Conservation (phyloP, 202 grass and related monocot species). For the Panicum hallii region DNA sequence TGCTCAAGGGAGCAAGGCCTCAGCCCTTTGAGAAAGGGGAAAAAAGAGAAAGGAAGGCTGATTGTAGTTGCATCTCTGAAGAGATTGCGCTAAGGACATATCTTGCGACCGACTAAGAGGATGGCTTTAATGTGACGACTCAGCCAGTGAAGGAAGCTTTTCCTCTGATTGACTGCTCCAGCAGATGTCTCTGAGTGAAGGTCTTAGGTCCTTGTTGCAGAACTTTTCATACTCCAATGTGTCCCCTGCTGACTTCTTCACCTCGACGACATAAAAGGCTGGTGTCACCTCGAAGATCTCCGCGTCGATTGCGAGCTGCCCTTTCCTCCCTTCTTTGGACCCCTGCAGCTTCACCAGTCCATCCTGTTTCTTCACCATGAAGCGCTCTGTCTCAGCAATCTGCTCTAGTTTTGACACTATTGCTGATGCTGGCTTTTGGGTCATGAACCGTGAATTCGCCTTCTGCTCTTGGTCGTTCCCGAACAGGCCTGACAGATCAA, state of each 20-base stretch:
- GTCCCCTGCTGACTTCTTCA: constrained; percentile 83
- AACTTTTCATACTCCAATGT: constrained; percentile 85
- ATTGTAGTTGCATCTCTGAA: constrained; percentile 30
- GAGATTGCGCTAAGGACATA: constrained; percentile 41
- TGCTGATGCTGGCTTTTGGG: constrained; percentile 63
- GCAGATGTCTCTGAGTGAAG: constrained; percentile 78
- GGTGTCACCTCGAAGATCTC: constrained; percentile 89
- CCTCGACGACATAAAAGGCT: constrained; percentile 70
- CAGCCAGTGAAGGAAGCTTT: constrained; percentile 44
- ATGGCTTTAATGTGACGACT: constrained; percentile 39
- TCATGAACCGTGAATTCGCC: constrained; percentile 65
- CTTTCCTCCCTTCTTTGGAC: constrained; percentile 79
- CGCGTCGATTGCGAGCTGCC: constrained; percentile 72
- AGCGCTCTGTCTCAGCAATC: constrained; percentile 71
- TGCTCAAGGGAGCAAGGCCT: constrained; percentile 38
- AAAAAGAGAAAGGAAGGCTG: not conserved
- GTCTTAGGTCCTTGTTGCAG: constrained; percentile 77
- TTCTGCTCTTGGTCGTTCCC: constrained; percentile 59
- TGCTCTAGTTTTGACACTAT: constrained; percentile 94
- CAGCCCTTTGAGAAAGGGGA: constrained; percentile 20
- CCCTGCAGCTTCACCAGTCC: constrained; percentile 76
- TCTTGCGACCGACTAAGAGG: constrained; percentile 45
- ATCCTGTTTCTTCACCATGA: constrained; percentile 83
- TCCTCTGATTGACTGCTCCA: constrained; percentile 65
- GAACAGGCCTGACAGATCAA: constrained; percentile 83